These are phyloP conservation scores for Bjerkandera adusta DNA, from an alignment of 1,284 basidiomycete genomes.

Conservation along the genomic window DNA sequence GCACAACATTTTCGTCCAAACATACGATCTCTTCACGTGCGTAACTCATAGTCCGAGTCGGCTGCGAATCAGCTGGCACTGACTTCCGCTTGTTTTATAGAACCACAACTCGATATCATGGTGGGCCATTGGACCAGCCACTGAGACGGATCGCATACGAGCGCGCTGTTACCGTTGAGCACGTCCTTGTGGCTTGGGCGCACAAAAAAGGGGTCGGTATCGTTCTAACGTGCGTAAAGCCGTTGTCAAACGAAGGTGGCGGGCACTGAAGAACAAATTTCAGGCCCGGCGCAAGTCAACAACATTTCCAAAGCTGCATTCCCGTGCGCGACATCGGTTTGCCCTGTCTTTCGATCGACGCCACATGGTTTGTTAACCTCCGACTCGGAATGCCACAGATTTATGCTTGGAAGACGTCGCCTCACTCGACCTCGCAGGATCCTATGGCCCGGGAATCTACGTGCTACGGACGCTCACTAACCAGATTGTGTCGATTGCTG, in stretches of 20 bases:
- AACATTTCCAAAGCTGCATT: conserved; percentile 54
- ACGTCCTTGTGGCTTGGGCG: conserved; percentile 70
- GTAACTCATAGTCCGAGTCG: conserved; percentile 20
- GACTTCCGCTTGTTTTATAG: conserved; percentile 26
- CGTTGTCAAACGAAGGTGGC: not conserved
- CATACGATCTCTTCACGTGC: conserved; percentile 68
- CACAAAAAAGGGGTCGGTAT: conserved; percentile 62
- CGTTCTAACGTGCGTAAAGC: conserved; percentile 56
- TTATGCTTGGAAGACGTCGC: conserved; percentile 38
- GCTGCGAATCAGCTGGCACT: not conserved
- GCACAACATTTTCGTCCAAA: conserved; percentile 69
- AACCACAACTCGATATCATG: conserved; percentile 64
- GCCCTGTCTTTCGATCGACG: conserved; percentile 20
- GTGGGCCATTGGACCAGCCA: conserved; percentile 70
- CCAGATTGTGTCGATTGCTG: no score
- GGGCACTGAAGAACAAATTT: conserved; percentile 1
- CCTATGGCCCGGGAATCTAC: no score
- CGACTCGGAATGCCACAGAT: conserved; percentile 22
- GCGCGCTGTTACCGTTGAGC: conserved; percentile 58
- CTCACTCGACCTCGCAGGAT: conserved; percentile 43
- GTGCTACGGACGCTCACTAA: no score
- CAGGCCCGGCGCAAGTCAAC: conserved; percentile 51
- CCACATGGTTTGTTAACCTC: conserved; percentile 5
- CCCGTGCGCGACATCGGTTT: conserved; percentile 44
- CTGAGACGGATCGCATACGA: conserved; percentile 55